Base-by-base conservation (phyloP, 345 rosid genomes). In the Citrus glauca region DNA sequence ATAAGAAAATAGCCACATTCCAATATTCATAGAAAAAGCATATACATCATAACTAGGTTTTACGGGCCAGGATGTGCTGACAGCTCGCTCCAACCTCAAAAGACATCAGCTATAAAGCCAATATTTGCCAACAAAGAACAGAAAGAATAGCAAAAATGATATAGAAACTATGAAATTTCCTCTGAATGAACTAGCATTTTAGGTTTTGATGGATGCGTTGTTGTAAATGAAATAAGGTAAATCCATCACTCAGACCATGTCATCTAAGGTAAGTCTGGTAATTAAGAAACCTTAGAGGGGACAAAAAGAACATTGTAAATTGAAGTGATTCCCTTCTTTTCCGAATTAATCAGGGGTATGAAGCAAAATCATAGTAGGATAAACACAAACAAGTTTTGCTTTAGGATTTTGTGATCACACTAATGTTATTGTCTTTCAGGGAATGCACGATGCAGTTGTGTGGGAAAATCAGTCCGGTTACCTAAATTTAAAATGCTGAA, bases 401-500 rank as follows among this genome's bases (percentile, higher is more conserved):
- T 69, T 1, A 61, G 63, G 55, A 61, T 55, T 61, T 53, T 38
- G 42, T 64, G 35, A 66, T 40, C 32, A 60, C 76, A 37, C 66
- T 20, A 6, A 17, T 60, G 35, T 40, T 74, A 7, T 53, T 84
- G 20, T 65, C 48, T 76, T 79, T 16, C 78, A 87, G 91, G 27
- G 79, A 79, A 77, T 75, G 77, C 84, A 91, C 81, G 87, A 74
- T 77, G 88, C 50, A 76, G 69, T 40, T 67, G 74, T 82, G 81
- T 83, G 38, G 83, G 79, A 66, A 84, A 88, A 55, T 75, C 86
- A 73, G 84, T 82, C 76, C 82, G 56, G 8, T 38, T 86, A 45
- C 81, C 90, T 20, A 90, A 76, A 86, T 57, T 81, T 30, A 89
- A 85, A 68, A 70, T 61, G 70, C 71, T 87, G 69, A 89, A 80